Percentiles rank a stretch among this genome's conserved stretches.
Conservation (phyloP, 768 basidiomycete genomes). For the Boletus rex-veris region DNA sequence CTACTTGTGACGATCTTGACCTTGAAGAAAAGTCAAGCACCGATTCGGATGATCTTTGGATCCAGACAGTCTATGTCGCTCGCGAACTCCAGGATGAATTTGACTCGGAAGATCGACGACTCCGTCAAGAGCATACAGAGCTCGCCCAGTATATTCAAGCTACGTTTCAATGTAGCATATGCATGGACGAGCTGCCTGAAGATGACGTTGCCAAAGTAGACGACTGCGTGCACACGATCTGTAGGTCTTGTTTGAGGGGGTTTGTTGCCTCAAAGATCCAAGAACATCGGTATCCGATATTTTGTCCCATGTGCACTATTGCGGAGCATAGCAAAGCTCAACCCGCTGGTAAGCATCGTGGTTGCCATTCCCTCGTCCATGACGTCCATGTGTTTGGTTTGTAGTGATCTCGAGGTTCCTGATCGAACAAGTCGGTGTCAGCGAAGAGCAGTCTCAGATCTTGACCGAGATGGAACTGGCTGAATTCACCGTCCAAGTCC, state of each 20-base stretch:
- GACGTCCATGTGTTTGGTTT: not conserved
- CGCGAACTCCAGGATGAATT: slow-evolving; percentile 34
- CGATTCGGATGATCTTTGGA: slow-evolving; percentile 6
- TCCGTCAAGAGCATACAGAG: slow-evolving; percentile 34
- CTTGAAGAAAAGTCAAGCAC: not conserved
- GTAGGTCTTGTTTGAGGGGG: slow-evolving; percentile 47
- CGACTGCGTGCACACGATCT: slow-evolving; percentile 50
- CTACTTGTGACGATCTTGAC: slow-evolving; percentile 14
- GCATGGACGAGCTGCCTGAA: slow-evolving; percentile 46
- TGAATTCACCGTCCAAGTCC: slow-evolving; percentile 39
- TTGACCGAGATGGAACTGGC: slow-evolving; percentile 48
- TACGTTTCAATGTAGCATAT: slow-evolving; percentile 54
- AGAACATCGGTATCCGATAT: slow-evolving; percentile 55
- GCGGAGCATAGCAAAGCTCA: slow-evolving; percentile 21
- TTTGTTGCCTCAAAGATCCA: slow-evolving; percentile 45
- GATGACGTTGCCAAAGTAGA: slow-evolving; percentile 42
- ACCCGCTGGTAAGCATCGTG: slow-evolving; percentile 32
- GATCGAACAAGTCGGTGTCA: slow-evolving; percentile 45
- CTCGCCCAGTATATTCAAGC: slow-evolving; percentile 30
- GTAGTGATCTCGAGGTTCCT: slow-evolving; percentile 40
- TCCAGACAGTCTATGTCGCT: slow-evolving; percentile 18
- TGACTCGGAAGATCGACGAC: slow-evolving; percentile 39
- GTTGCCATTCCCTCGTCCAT: not conserved
- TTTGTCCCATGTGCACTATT: slow-evolving; percentile 53
- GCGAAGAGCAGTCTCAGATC: slow-evolving; percentile 37